Evolutionary conservation across 2,329 filamentous ascomycete genomes (phyloP).

Genomic region (Trichophyton simii): DNA sequence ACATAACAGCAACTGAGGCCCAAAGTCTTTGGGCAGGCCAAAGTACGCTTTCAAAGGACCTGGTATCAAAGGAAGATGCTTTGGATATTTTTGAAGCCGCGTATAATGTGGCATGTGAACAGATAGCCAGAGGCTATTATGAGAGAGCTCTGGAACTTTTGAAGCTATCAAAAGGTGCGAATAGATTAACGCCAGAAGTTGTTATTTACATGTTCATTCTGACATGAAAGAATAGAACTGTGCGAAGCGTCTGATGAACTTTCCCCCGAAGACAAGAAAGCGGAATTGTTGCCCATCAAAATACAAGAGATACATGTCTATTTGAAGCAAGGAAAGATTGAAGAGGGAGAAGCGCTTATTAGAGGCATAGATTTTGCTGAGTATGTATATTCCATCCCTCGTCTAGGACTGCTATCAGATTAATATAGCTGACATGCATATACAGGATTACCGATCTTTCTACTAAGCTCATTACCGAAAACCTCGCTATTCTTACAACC

Average conservation of each 20-base stretch:
- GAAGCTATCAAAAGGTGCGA: slow-evolving; percentile 43
- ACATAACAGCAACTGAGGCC: slow-evolving; percentile 48
- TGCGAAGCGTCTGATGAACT: slow-evolving; percentile 49
- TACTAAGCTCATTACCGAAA: slow-evolving; percentile 47
- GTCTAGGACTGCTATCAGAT: background rate
- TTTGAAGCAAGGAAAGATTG: slow-evolving; percentile 40
- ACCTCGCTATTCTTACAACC: slow-evolving; percentile 43
- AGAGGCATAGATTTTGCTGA: slow-evolving; percentile 40
- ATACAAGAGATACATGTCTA: slow-evolving; percentile 51
- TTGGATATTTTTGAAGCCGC: slow-evolving; percentile 52
- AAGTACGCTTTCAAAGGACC: slow-evolving; percentile 22
- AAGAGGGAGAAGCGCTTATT: slow-evolving; percentile 44
- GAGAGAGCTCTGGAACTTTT: slow-evolving; percentile 46
- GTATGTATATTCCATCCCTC: slow-evolving; percentile 26
- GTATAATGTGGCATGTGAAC: slow-evolving; percentile 52
- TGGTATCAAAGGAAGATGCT: slow-evolving; percentile 45
- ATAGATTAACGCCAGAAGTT: slow-evolving; percentile 6
- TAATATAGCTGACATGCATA: slow-evolving; percentile 9
- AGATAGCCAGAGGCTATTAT: slow-evolving; percentile 49
- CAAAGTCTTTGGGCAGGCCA: slow-evolving; percentile 48
- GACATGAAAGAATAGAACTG: slow-evolving; percentile 31
- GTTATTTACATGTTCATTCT: background rate
- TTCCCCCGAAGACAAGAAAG: slow-evolving; percentile 45
- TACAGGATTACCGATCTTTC: slow-evolving; percentile 45
- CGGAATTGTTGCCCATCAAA: slow-evolving; percentile 48